A percentile compares a stretch with the other conserved stretches of the same genome.
phyloP scores from a whole-genome alignment of 441 rosid species.

The Populus hybrid region DNA sequence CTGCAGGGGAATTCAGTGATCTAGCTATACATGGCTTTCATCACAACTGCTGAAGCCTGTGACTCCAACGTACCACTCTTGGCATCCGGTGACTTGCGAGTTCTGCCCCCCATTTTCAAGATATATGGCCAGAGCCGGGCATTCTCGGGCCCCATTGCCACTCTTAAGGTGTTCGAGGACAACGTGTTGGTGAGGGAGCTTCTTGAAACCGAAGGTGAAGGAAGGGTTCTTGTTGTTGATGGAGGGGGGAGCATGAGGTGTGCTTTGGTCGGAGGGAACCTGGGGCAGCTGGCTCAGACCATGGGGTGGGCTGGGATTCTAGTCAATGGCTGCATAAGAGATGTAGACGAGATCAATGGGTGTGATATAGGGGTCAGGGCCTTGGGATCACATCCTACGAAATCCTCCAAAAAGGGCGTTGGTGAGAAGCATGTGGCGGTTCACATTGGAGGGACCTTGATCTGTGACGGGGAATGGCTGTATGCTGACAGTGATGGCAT shows the following conservation, averaged over 20 bases:
- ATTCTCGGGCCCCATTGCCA: slow-evolving; percentile 71
- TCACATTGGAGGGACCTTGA: slow-evolving; percentile 49
- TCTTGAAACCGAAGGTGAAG: slow-evolving; percentile 71
- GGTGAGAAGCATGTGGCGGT: slow-evolving; percentile 65
- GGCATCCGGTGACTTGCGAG: slow-evolving; percentile 64
- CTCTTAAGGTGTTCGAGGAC: slow-evolving; percentile 81
- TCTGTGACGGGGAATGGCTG: slow-evolving; percentile 75
- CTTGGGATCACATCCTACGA: slow-evolving; percentile 66
- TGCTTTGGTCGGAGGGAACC: slow-evolving; percentile 76
- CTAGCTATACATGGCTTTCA: slow-evolving; percentile 41
- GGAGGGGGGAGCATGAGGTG: slow-evolving; percentile 89
- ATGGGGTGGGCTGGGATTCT: slow-evolving; percentile 78
- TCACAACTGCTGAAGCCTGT: slow-evolving; percentile 77
- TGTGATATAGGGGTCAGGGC: slow-evolving; percentile 81
- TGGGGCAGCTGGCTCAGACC: slow-evolving; percentile 65
- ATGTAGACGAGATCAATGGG: slow-evolving; percentile 74
- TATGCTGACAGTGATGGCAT: slow-evolving; percentile 80
- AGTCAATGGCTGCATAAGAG: slow-evolving; percentile 77
- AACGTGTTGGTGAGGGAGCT: slow-evolving; percentile 68
- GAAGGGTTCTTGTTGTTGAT: slow-evolving; percentile 71
- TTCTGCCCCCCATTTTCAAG: slow-evolving; percentile 64
- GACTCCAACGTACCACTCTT: slow-evolving; percentile 60
- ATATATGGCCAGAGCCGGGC: slow-evolving; percentile 59
- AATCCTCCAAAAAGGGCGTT: slow-evolving; percentile 65
- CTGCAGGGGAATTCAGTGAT: slow-evolving; percentile 11